Percentiles rank a stretch among this genome's conserved stretches.
Conservation (phyloP, 164 flowering plant species). For the Vitis riparia region DNA sequence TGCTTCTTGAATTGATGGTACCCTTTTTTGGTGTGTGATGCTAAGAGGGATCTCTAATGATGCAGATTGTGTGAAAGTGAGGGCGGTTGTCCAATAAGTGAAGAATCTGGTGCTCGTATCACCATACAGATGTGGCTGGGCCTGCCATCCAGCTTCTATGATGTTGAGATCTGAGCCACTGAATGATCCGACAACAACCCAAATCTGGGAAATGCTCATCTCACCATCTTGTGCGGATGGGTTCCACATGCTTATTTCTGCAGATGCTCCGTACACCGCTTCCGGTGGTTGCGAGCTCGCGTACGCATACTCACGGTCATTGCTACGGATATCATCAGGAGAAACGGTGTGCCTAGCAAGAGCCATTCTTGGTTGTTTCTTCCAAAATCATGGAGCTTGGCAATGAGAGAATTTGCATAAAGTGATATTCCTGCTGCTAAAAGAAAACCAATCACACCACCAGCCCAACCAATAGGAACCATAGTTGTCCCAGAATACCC, state of each 20-base stretch:
- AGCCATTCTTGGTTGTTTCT: too few relatives aligned
- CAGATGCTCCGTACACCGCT: background rate
- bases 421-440: slow-evolving; percentile 64
- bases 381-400: slow-evolving; percentile 84
- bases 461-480: slow-evolving; percentile 93
- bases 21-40: too few relatives aligned
- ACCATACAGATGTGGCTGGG: too few relatives aligned
- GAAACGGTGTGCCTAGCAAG: too few relatives aligned
- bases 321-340: too few relatives aligned
- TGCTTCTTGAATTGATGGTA: too few relatives aligned
- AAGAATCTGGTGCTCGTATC: too few relatives aligned
- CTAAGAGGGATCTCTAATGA: too few relatives aligned
- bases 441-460: slow-evolving; percentile 65
- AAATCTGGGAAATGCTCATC: background rate
- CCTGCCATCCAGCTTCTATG: background rate
- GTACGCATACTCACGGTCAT: background rate
- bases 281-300: background rate
- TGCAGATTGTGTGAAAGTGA: too few relatives aligned
- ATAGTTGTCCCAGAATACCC: slow-evolving; percentile 83
- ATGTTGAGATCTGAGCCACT: background rate
- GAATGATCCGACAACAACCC: background rate
- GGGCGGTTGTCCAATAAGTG: too few relatives aligned
- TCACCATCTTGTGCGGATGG: background rate
- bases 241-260: background rate
- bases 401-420: slow-evolving; percentile 78